Conservation (phyloP, 345 rosid genomes). For the Murraya paniculata region DNA sequence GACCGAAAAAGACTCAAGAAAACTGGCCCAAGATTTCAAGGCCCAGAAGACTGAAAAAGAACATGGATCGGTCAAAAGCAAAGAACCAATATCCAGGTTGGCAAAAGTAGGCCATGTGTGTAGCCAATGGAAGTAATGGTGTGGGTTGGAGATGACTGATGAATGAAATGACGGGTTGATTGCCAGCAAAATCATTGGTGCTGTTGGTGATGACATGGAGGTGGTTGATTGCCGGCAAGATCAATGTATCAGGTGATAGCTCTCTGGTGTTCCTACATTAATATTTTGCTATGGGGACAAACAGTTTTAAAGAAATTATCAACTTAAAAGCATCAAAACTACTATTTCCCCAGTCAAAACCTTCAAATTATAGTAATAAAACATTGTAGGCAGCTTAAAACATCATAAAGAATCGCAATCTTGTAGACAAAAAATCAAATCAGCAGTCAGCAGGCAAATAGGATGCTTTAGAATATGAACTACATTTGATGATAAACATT, state of each 20-base stretch:
- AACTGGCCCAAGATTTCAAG: neutral
- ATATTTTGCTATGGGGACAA: neutral
- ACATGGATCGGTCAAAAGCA: neutral
- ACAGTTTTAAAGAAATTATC: neutral
- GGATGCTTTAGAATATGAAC: neutral
- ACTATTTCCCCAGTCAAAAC: neutral
- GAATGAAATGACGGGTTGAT: neutral
- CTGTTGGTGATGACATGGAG: neutral
- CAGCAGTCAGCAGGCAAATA: neutral
- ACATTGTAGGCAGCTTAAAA: neutral
- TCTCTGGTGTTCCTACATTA: neutral
- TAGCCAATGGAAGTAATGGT: neutral
- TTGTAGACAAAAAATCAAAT: neutral
- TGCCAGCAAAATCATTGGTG: neutral
- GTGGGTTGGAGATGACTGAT: neutral
- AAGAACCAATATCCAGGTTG: neutral
- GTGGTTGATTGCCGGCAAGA: too few species aligned
- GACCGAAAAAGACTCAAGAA: neutral
- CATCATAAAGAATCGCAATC: neutral
- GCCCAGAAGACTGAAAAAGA: neutral
- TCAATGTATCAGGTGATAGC: neutral
- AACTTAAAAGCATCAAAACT: neutral
- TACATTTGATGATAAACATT: neutral
- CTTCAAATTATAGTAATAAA: neutral
- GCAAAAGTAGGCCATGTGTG: neutral